Conservation (phyloP, 208 protist genomes). For the Crithidia fasciculata region DNA sequence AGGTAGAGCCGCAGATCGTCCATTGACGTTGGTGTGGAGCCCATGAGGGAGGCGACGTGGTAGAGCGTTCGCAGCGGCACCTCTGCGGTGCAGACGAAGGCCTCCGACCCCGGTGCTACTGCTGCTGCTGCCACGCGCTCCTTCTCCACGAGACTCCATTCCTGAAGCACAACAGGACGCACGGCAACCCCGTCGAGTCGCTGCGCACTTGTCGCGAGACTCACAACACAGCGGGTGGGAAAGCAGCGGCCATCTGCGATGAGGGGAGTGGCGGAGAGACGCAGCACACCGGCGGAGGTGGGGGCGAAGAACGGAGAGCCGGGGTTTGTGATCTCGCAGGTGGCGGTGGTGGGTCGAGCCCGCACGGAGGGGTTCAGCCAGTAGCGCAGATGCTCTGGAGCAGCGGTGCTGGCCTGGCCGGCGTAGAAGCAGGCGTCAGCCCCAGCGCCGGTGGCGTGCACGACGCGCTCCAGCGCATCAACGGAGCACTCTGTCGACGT, state of each 20-base stretch:
- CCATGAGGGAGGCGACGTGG: conserved; percentile 54
- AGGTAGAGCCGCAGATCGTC: conserved; percentile 41
- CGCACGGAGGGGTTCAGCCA: conserved; percentile 57
- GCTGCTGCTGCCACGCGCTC: not conserved
- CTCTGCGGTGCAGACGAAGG: conserved; percentile 3
- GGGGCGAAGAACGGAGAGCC: conserved; percentile 37
- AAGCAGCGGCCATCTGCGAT: conserved; percentile 43
- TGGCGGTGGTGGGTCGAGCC: conserved; percentile 46
- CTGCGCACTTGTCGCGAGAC: conserved; percentile 53
- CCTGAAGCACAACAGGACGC: conserved; percentile 52
- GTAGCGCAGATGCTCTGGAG: conserved; percentile 17
- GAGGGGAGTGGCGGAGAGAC: conserved; percentile 40
- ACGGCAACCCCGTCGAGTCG: conserved; percentile 49
- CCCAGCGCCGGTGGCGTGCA: conserved; percentile 35
- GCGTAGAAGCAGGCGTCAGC: conserved; percentile 35
- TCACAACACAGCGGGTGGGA: conserved; percentile 60
- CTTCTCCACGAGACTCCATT: conserved; percentile 34
- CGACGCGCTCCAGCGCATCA: conserved; percentile 39
- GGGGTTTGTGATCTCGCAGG: conserved; percentile 52
- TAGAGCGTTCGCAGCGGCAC: conserved; percentile 62
- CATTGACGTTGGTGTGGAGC: conserved; percentile 8
- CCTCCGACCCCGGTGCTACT: not conserved
- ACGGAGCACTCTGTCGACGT: conserved; percentile 21
- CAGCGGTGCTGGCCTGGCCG: not conserved
- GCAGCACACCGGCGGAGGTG: conserved; percentile 36